phyloP scores from a whole-genome alignment of 1,284 basidiomycete genomes.

The Ceraceosorus guamensis region DNA sequence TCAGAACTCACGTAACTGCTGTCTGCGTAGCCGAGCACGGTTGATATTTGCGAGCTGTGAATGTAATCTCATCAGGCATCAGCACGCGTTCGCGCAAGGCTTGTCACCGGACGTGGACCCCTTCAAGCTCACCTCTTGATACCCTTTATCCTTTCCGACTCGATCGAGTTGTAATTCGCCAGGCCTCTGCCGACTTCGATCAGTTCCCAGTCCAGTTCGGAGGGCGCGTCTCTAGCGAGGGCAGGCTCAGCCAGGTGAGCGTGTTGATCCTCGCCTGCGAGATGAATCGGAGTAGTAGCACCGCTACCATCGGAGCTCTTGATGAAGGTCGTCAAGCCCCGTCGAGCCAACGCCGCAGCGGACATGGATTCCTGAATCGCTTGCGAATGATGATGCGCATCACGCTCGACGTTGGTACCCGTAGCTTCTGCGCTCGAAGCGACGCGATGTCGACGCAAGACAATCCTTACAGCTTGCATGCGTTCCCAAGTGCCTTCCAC shows the following conservation, averaged over 20 bases:
- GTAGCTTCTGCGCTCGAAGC: not conserved
- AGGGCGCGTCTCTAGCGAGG: not conserved
- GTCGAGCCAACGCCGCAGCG: not conserved
- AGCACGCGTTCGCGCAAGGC: not conserved
- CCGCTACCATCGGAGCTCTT: conserved; percentile 14
- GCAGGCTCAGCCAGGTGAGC: not conserved
- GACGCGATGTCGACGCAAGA: conserved; percentile 54
- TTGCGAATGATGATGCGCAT: no score
- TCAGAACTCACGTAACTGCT: conserved; percentile 69
- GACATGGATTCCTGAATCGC: not conserved
- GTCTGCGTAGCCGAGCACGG: conserved; percentile 82
- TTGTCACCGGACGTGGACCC: not conserved
- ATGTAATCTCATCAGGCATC: not conserved
- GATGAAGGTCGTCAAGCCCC: not conserved
- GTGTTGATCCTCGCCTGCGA: not conserved
- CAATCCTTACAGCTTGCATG: conserved; percentile 82
- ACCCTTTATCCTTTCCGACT: conserved; percentile 81
- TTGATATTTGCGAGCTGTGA: conserved; percentile 68
- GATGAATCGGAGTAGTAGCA: not conserved
- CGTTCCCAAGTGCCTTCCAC: conserved; percentile 84
- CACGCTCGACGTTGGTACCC: not conserved
- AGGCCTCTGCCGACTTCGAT: conserved; percentile 87
- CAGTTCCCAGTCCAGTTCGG: conserved; percentile 58
- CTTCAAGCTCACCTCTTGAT: conserved; percentile 19
- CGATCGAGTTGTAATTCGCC: conserved; percentile 89